Conservation (phyloP, 768 basidiomycete genomes). For the Tubosaeta brunneosetosa region DNA sequence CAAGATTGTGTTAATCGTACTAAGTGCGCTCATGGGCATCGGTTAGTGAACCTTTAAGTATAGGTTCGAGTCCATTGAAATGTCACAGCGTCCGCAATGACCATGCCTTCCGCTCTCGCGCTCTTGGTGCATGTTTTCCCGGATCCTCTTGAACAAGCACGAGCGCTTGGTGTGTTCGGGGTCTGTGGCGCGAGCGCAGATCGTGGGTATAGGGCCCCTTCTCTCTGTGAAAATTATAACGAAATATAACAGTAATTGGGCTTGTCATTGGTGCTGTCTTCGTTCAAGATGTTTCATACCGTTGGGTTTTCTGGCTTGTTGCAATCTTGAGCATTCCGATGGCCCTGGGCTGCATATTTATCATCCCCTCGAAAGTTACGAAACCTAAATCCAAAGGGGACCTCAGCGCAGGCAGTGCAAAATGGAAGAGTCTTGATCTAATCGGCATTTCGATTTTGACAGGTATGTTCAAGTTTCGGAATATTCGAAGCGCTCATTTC, state of each 20-base stretch:
- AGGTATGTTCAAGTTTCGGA: slow-evolving; percentile 18
- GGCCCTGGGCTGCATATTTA: slow-evolving; percentile 27
- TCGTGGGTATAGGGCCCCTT: slow-evolving; percentile 21
- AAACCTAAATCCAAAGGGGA: slow-evolving; percentile 1
- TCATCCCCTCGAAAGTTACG: slow-evolving; percentile 30
- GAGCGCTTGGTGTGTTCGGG: slow-evolving; percentile 45
- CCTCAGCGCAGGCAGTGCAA: slow-evolving; percentile 1
- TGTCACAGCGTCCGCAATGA: slow-evolving; percentile 41
- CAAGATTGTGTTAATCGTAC: slow-evolving; percentile 45
- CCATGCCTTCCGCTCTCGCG: slow-evolving; percentile 47
- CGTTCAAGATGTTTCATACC: slow-evolving; percentile 38
- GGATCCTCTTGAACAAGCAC: slow-evolving; percentile 41
- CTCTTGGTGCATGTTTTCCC: slow-evolving; percentile 50
- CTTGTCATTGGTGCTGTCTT: slow-evolving; percentile 43
- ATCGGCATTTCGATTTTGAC: slow-evolving; percentile 37
- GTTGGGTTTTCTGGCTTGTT: slow-evolving; percentile 49
- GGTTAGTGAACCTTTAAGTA: slow-evolving; percentile 22
- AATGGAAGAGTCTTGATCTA: slow-evolving; percentile 34
- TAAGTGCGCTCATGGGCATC: slow-evolving; percentile 50
- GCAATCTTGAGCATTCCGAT: slow-evolving; percentile 37
- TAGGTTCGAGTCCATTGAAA: not conserved
- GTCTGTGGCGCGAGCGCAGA: slow-evolving; percentile 45
- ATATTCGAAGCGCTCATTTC: not conserved
- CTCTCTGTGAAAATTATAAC: not conserved
- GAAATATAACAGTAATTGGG: slow-evolving; percentile 33